Conservation (phyloP, 2,329 filamentous ascomycete genomes). For the Sclerotinia borealis region DNA sequence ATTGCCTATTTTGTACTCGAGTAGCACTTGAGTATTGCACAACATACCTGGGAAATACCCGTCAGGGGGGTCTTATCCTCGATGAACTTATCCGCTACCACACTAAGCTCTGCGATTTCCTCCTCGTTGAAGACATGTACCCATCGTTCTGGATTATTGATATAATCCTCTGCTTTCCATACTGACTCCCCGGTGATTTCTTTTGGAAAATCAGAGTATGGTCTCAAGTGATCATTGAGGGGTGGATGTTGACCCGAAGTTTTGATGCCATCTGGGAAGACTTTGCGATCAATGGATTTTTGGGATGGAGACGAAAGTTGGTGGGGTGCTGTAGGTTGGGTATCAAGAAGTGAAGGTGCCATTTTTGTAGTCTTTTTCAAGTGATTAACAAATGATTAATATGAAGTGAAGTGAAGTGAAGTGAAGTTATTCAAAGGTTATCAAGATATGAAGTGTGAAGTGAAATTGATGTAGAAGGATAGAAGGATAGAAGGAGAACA, state of each 20-base stretch:
- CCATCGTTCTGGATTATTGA: conserved; percentile 46
- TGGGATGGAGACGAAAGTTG: conserved; percentile 17
- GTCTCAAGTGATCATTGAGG: conserved; percentile 55
- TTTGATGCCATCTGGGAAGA: conserved; percentile 34
- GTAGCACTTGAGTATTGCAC: not conserved
- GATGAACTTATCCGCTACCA: conserved; percentile 64
- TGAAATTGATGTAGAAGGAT: not conserved
- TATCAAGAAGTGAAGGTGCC: conserved; percentile 22
- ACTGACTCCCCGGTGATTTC: conserved; percentile 66
- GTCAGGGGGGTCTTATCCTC: conserved; percentile 59
- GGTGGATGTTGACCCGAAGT: conserved; percentile 67
- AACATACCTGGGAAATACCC: conserved; percentile 55
- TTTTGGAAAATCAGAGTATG: conserved; percentile 65
- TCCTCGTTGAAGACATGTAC: conserved; percentile 61
- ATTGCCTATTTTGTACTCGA: not conserved
- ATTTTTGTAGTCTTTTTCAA: conserved; percentile 6
- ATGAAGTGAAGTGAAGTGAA: not conserved
- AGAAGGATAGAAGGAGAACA: not conserved
- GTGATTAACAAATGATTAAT: too few relatives aligned
- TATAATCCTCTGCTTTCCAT: conserved; percentile 50
- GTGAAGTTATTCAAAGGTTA: not conserved
- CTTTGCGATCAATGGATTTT: conserved; percentile 24
- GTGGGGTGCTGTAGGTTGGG: conserved; percentile 19
- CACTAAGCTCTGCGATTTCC: conserved; percentile 62
- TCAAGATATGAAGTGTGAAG: too few relatives aligned